Conservation (phyloP, 192 early-diverging fungal genomes). For the Allomyces arbusculus region DNA sequence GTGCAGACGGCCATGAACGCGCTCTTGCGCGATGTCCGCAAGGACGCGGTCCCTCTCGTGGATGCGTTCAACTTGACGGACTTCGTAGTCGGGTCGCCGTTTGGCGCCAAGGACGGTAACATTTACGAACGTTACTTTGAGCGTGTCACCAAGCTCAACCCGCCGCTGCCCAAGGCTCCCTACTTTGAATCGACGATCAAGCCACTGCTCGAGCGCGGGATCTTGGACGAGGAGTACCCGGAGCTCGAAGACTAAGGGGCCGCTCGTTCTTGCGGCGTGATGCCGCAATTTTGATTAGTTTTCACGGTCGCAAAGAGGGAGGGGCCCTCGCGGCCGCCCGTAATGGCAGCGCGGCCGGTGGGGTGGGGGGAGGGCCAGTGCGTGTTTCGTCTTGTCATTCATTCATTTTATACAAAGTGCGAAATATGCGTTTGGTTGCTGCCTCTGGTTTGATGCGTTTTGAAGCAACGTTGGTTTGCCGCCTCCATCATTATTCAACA, state of each 20-base stretch:
- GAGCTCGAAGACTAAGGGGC: constrained; percentile 41
- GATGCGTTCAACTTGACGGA: constrained; percentile 79
- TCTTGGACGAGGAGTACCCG: constrained; percentile 26
- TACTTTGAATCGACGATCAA: constrained; percentile 65
- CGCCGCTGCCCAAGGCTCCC: constrained; percentile 34
- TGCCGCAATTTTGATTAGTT: not conserved
- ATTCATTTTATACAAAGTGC: no score
- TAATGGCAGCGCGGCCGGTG: no score
- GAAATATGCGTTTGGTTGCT: no score
- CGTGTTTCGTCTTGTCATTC: no score
- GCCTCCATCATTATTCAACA: no score
- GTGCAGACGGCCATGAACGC: constrained; percentile 41
- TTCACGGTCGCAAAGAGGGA: no score
- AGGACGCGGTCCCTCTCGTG: constrained; percentile 60
- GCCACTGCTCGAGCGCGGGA: constrained; percentile 45
- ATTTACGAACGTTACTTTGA: constrained; percentile 74
- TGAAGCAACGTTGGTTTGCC: no score
- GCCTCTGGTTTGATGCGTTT: no score
- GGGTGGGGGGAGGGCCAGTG: no score
- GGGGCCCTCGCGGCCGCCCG: no score
- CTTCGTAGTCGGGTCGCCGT: constrained; percentile 71
- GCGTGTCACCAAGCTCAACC: constrained; percentile 56
- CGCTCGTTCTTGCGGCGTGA: not conserved
- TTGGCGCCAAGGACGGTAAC: constrained; percentile 69
- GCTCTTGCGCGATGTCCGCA: constrained; percentile 47